Evolutionary conservation across 306 rosid genomes (phyloP), one percentile per base, ranked within the genome.

Genomic region (Mucuna pruriens): DNA sequence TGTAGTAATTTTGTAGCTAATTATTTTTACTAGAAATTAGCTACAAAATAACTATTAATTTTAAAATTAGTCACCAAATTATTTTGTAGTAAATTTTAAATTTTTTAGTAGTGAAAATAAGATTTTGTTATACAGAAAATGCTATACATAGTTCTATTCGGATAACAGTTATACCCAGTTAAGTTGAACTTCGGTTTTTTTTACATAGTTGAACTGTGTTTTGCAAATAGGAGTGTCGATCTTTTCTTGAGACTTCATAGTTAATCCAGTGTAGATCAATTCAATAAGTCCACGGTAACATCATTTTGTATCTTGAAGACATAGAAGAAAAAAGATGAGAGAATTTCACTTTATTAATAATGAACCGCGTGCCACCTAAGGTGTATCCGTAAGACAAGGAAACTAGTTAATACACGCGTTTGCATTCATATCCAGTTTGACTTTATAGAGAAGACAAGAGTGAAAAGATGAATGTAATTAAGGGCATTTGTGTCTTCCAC

Each of bases 401-500:
- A 67, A 40, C 51, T 5, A 39, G 13, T 8, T 64, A 65, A 38
- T 9, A 38, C 31, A 38, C 9, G n/a, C 26, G 9, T n/a, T 17
- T 64, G 45, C n/a, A 16, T 64, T 34, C 0, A 34, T 33, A 13
- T 33, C 15, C 12, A 10, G 45, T 40, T 40, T 44, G n/a, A 44
- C 49, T 2, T 1, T 8, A 0, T 8, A 40, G 45, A 61, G 2
- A 29, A 31, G 1, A 33, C 42, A 58, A 25, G 0, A 25, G 33
- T 55, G 0, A 60, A 13, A 1, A 12, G 6, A 29, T 13, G 12
- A 2, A 62, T 2, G 12, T 5, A 13, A 49, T 20, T 61, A 92
- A 79, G 96, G 98, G 81, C 96, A 94, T 79, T 94, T 94, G 85
- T 26, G 92, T 36, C 10, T 60, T 76, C 91, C 91, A 0, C 86